Evolutionary conservation across 495 filamentous ascomycete species (phyloP).

Genomic region (Aspergillus taichungensis): DNA sequence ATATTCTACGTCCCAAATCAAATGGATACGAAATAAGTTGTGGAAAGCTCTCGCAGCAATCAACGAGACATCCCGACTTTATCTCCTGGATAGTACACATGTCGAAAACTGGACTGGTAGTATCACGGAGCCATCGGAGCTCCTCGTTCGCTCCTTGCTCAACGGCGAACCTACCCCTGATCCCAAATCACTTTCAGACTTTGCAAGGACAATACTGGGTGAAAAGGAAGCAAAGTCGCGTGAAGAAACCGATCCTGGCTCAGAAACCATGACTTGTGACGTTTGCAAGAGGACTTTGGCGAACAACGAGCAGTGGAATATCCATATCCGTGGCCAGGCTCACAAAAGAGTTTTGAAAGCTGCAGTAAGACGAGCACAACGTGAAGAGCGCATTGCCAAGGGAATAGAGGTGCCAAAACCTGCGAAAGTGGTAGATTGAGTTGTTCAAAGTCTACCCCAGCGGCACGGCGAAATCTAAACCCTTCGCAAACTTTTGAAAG

Average conservation of each 20-base stretch:
- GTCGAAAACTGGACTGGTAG: constrained; percentile 42
- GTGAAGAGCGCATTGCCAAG: constrained; percentile 10
- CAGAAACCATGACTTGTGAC: constrained; percentile 52
- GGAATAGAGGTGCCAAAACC: too few relatives aligned
- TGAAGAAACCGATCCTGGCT: constrained; percentile 28
- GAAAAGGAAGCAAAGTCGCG: constrained; percentile 42
- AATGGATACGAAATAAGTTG: constrained; percentile 81
- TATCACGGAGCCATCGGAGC: constrained; percentile 56
- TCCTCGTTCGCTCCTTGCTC: constrained; percentile 54
- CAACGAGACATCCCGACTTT: constrained; percentile 46
- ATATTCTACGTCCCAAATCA: constrained; percentile 73
- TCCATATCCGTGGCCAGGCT: constrained; percentile 58
- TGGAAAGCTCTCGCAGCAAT: constrained; percentile 51
- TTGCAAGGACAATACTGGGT: constrained; percentile 46
- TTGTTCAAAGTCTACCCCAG: too few relatives aligned
- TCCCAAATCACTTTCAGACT: constrained; percentile 52
- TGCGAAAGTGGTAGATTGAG: too few relatives aligned
- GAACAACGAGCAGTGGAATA: constrained; percentile 64
- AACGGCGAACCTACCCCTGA: constrained; percentile 43
- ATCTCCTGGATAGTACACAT: constrained; percentile 67
- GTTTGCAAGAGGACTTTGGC: constrained; percentile 59
- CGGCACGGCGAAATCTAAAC: too few relatives aligned
- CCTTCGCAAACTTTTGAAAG: too few relatives aligned
- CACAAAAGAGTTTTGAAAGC: constrained; percentile 44
- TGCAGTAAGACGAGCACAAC: constrained; percentile 20